Base-by-base conservation (phyloP, 1,139 yeast genomes). In the Zygoascus meyerae region DNA sequence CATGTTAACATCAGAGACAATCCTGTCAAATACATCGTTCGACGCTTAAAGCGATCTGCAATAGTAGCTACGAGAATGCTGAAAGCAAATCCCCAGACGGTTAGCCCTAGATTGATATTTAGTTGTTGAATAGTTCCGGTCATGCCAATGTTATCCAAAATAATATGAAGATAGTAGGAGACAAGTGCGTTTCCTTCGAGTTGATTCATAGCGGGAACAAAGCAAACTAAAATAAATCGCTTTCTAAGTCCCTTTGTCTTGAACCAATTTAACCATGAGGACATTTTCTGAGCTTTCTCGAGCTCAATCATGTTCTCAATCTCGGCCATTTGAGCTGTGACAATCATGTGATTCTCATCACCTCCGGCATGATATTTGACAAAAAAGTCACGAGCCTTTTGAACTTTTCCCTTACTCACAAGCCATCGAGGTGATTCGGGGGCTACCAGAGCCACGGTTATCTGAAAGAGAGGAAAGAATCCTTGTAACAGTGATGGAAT, bases 401-500 rank as follows among this genome's bases (percentile, higher is more conserved):
- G 72, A 49, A 67, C 65, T 54, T 77, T 71, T 45, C 74, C 77
- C 48, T 73, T 70, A 18, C 81, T 70, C 55, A 81, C 68, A 54
- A 83, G 72, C 85, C 85, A 83, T 69, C 90, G 76, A 52, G 90
- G 89, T 11, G 86, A 79, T 60, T 82, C 89, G 1, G 76, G 73
- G 50, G 70, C 69, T 58, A 63, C 52, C 28, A 48, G 46, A 9
- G 56, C 58, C 14, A 55, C 45, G 43, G 44, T 17, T 12, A 52
- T 12, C 52, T 67, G 73, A 9, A 69, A 10, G 1, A 63, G 17
- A 15, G 77, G 74, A 55, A 68, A 61, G 21, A 63, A 56, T 32
- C 66, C 69, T 59, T 74, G 75, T 39, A 70, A 34, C 46, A 67
- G 59, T 6, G 73, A 63, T 30, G 76, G 75, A 28, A 71, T 57